Percentiles rank a stretch among this genome's conserved stretches.
phyloP scores from a whole-genome alignment of 192 early-diverging fungal genomes.

The Backusella australiensis region DNA sequence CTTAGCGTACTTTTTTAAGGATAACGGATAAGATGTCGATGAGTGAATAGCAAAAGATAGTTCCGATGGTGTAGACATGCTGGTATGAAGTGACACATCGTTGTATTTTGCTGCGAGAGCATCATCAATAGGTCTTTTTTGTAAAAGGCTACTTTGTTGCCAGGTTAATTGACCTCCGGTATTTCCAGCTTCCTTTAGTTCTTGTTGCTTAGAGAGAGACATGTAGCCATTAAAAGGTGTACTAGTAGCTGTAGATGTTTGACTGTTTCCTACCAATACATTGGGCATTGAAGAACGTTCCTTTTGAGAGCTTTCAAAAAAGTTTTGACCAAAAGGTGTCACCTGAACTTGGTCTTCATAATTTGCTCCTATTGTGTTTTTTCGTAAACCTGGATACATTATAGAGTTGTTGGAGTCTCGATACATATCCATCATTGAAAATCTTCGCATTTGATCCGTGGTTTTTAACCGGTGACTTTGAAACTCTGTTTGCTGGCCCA shows the following conservation, averaged over 20 bases:
- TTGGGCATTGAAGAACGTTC: neutral
- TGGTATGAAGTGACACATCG: neutral
- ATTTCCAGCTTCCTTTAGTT: neutral
- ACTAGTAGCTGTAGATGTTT: neutral
- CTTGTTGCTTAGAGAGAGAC: neutral
- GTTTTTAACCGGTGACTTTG: neutral
- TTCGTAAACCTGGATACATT: neutral
- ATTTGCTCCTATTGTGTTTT: neutral
- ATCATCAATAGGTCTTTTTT: neutral
- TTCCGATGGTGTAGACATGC: neutral
- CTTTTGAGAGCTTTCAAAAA: neutral
- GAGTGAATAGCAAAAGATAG: neutral
- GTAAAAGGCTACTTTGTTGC: neutral
- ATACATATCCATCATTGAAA: slow-evolving; percentile 5
- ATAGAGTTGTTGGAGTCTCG: neutral
- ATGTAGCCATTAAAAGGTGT: neutral
- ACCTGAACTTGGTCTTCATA: neutral
- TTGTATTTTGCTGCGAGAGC: neutral
- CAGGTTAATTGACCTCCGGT: neutral
- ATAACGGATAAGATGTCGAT: slow-evolving; percentile 1
- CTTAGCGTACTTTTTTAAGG: slow-evolving; percentile 4
- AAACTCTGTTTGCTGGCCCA: neutral
- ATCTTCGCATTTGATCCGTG: neutral
- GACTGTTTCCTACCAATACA: neutral
- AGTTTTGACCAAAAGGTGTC: neutral